These are phyloP conservation scores for Talaromyces amestolkiae DNA, from an alignment of 2,329 filamentous ascomycete species.

Conservation along the genomic window DNA sequence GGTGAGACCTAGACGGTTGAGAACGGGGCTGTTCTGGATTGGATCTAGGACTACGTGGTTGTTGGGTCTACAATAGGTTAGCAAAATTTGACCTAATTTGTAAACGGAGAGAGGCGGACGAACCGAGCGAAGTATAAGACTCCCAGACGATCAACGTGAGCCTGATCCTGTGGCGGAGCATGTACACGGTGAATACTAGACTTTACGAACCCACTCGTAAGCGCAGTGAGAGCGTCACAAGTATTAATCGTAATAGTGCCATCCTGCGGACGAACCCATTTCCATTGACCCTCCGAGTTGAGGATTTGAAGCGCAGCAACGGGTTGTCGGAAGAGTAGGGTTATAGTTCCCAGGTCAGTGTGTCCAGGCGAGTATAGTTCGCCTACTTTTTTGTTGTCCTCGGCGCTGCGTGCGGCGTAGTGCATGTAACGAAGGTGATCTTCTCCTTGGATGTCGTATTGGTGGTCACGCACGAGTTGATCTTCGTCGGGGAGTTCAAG, in stretches of 20 bases:
- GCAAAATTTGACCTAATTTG: neutral
- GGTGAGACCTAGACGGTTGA: slow-evolving; percentile 38
- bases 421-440: slow-evolving; percentile 64
- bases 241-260: slow-evolving; percentile 55
- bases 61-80: slow-evolving; percentile 33
- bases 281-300: slow-evolving; percentile 50
- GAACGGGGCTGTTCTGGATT: slow-evolving; percentile 38
- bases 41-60: slow-evolving; percentile 43
- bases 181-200: slow-evolving; percentile 52
- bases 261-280: slow-evolving; percentile 50
- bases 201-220: slow-evolving; percentile 53
- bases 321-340: slow-evolving; percentile 58
- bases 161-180: slow-evolving; percentile 50
- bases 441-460: slow-evolving; percentile 58
- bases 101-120: neutral
- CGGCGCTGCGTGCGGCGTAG: slow-evolving; percentile 51
- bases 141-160: slow-evolving; percentile 43
- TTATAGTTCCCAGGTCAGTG: slow-evolving; percentile 58
- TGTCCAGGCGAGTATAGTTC: slow-evolving; percentile 51
- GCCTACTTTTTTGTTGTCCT: slow-evolving; percentile 48
- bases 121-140: slow-evolving; percentile 49
- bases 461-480: slow-evolving; percentile 55
- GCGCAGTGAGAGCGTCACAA: slow-evolving; percentile 49
- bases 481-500: slow-evolving; percentile 61
- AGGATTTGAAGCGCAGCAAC: slow-evolving; percentile 59